Base-by-base conservation (phyloP, 306 rosid genomes). In the Mucuna pruriens region DNA sequence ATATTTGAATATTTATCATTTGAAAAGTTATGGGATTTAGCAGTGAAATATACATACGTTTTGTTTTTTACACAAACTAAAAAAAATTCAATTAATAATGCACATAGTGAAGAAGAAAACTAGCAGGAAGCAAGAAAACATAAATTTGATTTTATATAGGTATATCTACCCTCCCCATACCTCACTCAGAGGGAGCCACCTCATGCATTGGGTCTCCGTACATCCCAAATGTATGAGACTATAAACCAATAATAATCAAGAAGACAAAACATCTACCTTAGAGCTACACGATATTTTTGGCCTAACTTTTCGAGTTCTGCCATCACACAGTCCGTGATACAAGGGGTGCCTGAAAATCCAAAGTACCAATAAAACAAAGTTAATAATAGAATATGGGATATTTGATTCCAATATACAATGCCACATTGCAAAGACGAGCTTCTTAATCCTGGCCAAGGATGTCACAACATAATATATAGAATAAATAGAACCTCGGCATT, bases 271-370 rank as follows among this genome's bases (percentile, higher is more conserved):
- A 76, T 31, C 60, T 86, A 93, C 97, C 98, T 91, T 71, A 95
- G 87, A 81, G 98, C 97, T 10, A 95, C 98, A 65, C 98, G 96
- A 76, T 95, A 95, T 77, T 95, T 93, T 85, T 84, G 89, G 45
- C 97, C 99, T 71, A 93, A 82, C 80, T 92, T 92, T 89, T 95
- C 97, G 4, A 91, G 93, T 77, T 95, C 99, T 17, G 98, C 98
- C 88, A 95, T 93, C 64, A 93, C 97, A 85, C 99, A 93, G 25
- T 95, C 98, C 0, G 99, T 95, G 75, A 93, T 95, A 72, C 99
- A n/a, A n/a, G n/a, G 99, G 57, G 92, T 93, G 61, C 99, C 99
- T 95, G 78, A 12, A 79, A 68, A 73, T 76, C 60, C 83, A 79
- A 76, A 82, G n/a, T 16, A 63, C 2, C 22, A 46, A 25, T 5